Evolutionary conservation across 1,284 basidiomycete species (phyloP), one percentile per base, ranked within the genome.

Genomic region (Mycena sp.): DNA sequence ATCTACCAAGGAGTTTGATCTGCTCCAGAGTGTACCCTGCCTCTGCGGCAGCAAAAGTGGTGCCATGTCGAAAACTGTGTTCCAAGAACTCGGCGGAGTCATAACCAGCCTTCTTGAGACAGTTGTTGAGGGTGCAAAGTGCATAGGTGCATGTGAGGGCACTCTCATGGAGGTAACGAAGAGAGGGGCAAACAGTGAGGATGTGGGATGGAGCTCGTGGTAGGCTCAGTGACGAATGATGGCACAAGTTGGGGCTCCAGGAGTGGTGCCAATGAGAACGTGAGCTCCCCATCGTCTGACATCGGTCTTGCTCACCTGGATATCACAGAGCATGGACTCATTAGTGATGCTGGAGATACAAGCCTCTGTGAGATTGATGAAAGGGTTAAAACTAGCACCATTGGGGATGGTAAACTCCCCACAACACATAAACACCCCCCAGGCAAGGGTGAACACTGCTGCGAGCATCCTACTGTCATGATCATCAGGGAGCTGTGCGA

Each of bases 401-500:
- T 57, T 45, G 26, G 45, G 3, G 17, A 56, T 2, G 21, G 54
- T 56, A 25, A 56, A 56, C 43, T 56, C 43, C 2, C 54, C 54
- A 19, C 44, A 57, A 9, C 55, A 35, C 55, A 57, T 57, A n/a
- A 58, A 58, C 1, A 46, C 37, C 5, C 45, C 45, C 45, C 45
- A 58, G 26, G 45, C 55, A 21, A 49, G 46, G 14, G 55, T 58
- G 55, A 58, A 58, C 35, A 37, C 45, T 3, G 55, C 23, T 1
- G 45, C 55, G 29, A 58, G 44, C 53, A 56, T 46, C 16, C 53
- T 2, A 10, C 55, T 46, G 21, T 58, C 45, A 37, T 58, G 55
- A 46, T 58, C 45, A 25, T 58, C 45, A 19, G 45, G 55, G 38
- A 58, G 55, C 46, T 58, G 45, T 3, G 55, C 45, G n/a, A 58